Evolutionary conservation across 441 rosid species (phyloP).

Genomic region (Populus trichocarpa): DNA sequence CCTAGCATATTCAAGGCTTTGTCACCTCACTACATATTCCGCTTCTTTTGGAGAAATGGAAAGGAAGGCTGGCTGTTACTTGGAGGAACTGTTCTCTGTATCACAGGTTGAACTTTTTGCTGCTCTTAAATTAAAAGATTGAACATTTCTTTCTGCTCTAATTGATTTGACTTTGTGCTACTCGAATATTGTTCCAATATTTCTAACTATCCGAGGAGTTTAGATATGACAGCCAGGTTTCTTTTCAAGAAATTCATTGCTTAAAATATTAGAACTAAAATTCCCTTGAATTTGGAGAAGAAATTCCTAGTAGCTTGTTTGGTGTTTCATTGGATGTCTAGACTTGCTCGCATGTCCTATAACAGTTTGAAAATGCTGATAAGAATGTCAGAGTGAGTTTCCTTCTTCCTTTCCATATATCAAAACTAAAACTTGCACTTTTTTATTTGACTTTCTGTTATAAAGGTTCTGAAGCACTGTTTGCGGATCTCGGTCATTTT

Average conservation of each 20-base stretch:
- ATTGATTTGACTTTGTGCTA: neutral
- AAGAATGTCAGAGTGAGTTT: too few species aligned
- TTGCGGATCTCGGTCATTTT: slow-evolving; percentile 78
- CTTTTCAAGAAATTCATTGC: too few species aligned
- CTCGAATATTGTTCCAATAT: too few species aligned
- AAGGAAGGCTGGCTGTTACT: slow-evolving; percentile 61
- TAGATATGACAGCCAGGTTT: too few species aligned
- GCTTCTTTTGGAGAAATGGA: slow-evolving; percentile 51
- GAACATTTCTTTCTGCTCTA: neutral
- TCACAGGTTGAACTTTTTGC: slow-evolving; percentile 41
- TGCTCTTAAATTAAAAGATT: neutral
- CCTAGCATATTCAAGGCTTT: slow-evolving; percentile 58
- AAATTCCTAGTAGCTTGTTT: too few species aligned
- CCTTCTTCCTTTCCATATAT: neutral
- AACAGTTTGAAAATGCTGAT: too few species aligned
- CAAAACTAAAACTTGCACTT: neutral
- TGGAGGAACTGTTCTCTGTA: slow-evolving; percentile 65
- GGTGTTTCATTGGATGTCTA: too few species aligned
- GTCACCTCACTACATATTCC: slow-evolving; percentile 50
- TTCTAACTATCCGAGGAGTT: neutral
- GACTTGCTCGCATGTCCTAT: too few species aligned
- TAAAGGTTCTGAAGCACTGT: slow-evolving; percentile 66
- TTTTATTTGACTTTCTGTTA: slow-evolving; percentile 8
- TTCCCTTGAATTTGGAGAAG: too few species aligned
- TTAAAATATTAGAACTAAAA: too few species aligned